Conservation (phyloP, 257 asterid genomes). For the Solanum piurae region DNA sequence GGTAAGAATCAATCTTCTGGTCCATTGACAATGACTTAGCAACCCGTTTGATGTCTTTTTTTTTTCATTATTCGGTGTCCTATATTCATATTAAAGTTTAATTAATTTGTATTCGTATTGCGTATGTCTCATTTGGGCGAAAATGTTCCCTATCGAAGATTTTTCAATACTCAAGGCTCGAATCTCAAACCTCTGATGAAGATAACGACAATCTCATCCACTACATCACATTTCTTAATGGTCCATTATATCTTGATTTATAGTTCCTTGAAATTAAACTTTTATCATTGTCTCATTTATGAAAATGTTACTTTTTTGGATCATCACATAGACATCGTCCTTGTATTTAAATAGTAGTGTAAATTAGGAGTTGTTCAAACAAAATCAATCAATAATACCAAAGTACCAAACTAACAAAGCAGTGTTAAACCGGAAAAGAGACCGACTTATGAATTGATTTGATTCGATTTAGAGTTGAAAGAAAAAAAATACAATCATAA, state of each 20-base stretch:
- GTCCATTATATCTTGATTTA: not conserved
- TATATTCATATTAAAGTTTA: too few species aligned
- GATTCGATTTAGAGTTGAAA: not conserved
- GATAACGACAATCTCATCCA: too few species aligned
- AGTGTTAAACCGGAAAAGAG: not conserved
- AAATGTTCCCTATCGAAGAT: too few species aligned
- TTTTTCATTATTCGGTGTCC: too few species aligned
- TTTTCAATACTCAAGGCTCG: not conserved
- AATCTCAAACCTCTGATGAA: not conserved
- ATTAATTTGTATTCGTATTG: too few species aligned
- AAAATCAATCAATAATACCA: not conserved
- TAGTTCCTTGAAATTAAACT: not conserved
- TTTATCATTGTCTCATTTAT: not conserved
- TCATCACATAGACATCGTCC: not conserved
- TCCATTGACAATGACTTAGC: not conserved
- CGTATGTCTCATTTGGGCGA: rapidly evolving
- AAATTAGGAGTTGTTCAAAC: not conserved
- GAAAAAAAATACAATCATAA: not conserved
- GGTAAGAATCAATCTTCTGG: not conserved
- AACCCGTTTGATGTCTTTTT: not conserved
- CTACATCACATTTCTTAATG: not conserved
- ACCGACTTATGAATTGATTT: not conserved
- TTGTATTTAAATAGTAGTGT: not conserved
- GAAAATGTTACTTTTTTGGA: not conserved
- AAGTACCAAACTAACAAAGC: not conserved